phyloP scores from a whole-genome alignment of 2,329 filamentous ascomycete genomes.

The Rhynchosporium secalis region DNA sequence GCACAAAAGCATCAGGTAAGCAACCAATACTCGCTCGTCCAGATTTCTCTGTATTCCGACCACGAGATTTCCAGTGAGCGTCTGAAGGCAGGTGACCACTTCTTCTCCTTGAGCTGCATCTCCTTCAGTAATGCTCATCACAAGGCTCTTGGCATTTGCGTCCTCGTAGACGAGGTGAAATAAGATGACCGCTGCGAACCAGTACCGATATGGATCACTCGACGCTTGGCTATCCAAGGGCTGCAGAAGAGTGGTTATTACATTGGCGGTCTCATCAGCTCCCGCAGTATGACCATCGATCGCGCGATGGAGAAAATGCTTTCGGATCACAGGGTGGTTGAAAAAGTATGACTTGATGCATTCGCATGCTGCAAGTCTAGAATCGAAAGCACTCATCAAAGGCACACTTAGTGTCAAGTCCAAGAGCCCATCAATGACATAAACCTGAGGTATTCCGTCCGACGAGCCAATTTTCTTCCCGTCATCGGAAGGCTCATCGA shows the following conservation, averaged over 20 bases:
- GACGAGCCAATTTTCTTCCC: constrained; percentile 45
- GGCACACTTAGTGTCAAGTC: constrained; percentile 75
- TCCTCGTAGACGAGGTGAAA: constrained; percentile 86
- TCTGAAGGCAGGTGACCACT: constrained; percentile 91
- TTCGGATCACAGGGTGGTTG: constrained; percentile 75
- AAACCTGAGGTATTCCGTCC: constrained; percentile 64
- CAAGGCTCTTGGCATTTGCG: constrained; percentile 71
- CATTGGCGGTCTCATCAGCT: constrained; percentile 81
- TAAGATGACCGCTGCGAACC: constrained; percentile 85
- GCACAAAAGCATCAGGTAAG: constrained; percentile 85
- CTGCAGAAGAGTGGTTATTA: constrained; percentile 77
- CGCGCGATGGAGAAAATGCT: constrained; percentile 83
- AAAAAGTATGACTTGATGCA: constrained; percentile 92
- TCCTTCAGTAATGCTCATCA: constrained; percentile 84
- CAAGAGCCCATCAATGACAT: constrained; percentile 90
- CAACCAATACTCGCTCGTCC: constrained; percentile 77
- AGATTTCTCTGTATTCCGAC: constrained; percentile 73
- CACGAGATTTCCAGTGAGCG: constrained; percentile 81
- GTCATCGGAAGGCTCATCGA: constrained; percentile 43
- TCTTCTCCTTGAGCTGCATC: constrained; percentile 89
- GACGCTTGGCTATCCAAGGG: constrained; percentile 61
- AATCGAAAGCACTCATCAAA: constrained; percentile 68
- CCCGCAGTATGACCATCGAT: constrained; percentile 83
- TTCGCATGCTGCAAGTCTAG: constrained; percentile 81
- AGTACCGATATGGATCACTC: constrained; percentile 80